phyloP scores from a whole-genome alignment of 2,329 filamentous ascomycete genomes.

The Capronia americana region DNA sequence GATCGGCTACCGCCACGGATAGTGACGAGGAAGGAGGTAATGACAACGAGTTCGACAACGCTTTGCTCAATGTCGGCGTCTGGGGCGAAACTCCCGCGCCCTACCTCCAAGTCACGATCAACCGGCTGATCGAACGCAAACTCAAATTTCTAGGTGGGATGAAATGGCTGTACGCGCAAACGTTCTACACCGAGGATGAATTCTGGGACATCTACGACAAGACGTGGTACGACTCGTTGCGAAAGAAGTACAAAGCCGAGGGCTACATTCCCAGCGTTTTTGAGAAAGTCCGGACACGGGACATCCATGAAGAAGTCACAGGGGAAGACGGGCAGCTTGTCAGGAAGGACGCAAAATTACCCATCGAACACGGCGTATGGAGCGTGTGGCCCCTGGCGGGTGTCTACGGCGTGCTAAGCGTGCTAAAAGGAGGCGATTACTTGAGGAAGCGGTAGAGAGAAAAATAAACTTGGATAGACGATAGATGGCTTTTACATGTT shows the following conservation, averaged over 20 bases:
- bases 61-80: constrained; percentile 66
- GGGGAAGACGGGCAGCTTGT: constrained; percentile 40
- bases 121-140: constrained; percentile 73
- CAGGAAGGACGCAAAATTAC: constrained; percentile 16
- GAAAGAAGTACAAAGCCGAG: constrained; percentile 49
- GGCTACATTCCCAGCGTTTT: constrained; percentile 45
- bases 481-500: background rate
- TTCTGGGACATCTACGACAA: constrained; percentile 54
- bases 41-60: constrained; percentile 8
- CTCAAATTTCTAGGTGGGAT: constrained; percentile 73
- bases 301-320: constrained; percentile 37
- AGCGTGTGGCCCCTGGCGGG: constrained; percentile 37
- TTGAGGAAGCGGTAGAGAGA: constrained; percentile 40
- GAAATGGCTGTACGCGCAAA: constrained; percentile 88
- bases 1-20: background rate
- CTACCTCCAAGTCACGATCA: constrained; percentile 68
- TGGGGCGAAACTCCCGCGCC: constrained; percentile 76
- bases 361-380: constrained; percentile 35
- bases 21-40: background rate
- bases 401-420: constrained; percentile 36
- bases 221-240: constrained; percentile 47
- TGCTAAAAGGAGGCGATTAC: constrained; percentile 39
- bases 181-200: constrained; percentile 73
- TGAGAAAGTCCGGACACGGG: constrained; percentile 45
- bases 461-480: constrained; percentile 21